phyloP scores from a whole-genome alignment of 2,329 filamentous ascomycete species.

The Drechslera avenae region DNA sequence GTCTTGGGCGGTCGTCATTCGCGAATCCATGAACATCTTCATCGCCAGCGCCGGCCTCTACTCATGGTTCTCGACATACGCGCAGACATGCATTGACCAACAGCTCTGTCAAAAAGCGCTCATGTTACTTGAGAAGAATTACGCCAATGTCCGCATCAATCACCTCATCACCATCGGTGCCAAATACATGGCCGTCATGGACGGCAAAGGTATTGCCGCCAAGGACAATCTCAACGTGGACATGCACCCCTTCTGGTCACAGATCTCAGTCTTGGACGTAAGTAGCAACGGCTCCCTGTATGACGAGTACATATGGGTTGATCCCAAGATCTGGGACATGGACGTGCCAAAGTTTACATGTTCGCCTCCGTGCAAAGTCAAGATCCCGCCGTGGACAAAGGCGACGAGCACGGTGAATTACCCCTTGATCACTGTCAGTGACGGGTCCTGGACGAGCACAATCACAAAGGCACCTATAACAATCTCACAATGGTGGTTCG shows the following conservation, averaged over 20 bases:
- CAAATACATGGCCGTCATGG: not conserved
- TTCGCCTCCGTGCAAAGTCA: not conserved
- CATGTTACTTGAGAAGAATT: not conserved
- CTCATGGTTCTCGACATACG: not conserved
- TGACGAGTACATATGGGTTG: not conserved
- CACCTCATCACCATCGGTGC: not conserved
- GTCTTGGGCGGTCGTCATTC: conserved; percentile 5
- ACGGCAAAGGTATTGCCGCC: not conserved
- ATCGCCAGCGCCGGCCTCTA: conserved; percentile 1
- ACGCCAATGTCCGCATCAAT: not conserved
- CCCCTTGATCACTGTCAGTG: not conserved
- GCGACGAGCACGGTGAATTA: not conserved
- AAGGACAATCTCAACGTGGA: not conserved
- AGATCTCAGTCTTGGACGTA: not conserved
- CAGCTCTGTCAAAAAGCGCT: not conserved
- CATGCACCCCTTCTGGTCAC: not conserved
- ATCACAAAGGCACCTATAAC: conserved; percentile 2
- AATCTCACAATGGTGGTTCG: not conserved
- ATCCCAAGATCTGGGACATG: not conserved
- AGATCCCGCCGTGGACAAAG: not conserved
- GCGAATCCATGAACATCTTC: not conserved
- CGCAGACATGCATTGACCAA: conserved; percentile 3
- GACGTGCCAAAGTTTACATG: not conserved
- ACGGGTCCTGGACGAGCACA: not conserved
- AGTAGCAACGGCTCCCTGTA: not conserved